Base-by-base conservation (phyloP, 108 stramenopile species). In the Heterococcus sp. region DNA sequence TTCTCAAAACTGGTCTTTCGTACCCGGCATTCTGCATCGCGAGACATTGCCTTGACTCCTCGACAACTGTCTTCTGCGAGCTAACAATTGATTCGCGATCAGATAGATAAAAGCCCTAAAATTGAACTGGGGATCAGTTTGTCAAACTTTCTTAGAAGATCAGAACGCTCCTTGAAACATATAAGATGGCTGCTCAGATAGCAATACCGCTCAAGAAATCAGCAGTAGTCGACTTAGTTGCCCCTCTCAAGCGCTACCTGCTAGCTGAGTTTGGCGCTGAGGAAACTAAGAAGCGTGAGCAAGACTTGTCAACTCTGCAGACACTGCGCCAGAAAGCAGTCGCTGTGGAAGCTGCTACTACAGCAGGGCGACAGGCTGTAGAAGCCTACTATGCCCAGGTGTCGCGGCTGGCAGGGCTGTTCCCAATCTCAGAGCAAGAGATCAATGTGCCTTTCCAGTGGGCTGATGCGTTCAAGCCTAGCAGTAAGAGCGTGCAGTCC, bases 391-490 rank as follows among this genome's bases (percentile, higher is more conserved):
- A 58, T 21, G 8, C 46, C 8, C 46, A 58, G 21, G 21, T 58
- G 14, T 14, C 8, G 14, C 8, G 46, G 46, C 46, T 58, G 46
- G 46, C 14, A 8, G 8, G 14, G 14, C 46, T 58, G 46, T 58
- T 58, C 21, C 46, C 46, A 21, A 21, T 58, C 14, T 58, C 46
- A 8, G 46, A 58, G 46, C 14, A 58, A 21, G 14, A 58, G 14
- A 58, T 58, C 46, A 58, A 58, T 40, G 74, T 83, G 67, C 69
- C 66, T 21, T 83, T 83, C 68, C 74, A 66, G 35, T 83, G 82
- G 82, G 36, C 40, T 2, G 74, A 83, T 35, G 74, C 82, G 1
- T 83, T 83, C 73, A 64, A 65, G 32, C 74, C 82, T 3, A 73
- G 46, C 38, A 83, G 75, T 37, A 75, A 75, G 46, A 74, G 63